These are phyloP conservation scores for Plasmodium berghei DNA, from an alignment of 169 alveolate genomes.

Conservation along the genomic window DNA sequence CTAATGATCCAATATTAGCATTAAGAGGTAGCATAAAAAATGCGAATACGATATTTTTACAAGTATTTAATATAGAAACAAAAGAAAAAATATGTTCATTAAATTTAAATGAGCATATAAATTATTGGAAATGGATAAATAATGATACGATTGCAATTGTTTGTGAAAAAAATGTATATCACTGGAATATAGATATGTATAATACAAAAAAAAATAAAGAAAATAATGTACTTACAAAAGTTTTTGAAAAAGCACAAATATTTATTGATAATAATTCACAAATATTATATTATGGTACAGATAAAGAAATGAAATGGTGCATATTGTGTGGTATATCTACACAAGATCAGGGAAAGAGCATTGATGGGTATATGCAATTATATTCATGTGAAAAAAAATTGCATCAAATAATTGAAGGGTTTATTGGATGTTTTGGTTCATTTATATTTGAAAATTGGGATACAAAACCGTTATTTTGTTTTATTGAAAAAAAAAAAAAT, in stretches of 20 bases:
- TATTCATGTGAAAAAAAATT: constrained; percentile 93
- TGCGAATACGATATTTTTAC: constrained; percentile 82
- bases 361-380: constrained; percentile 95
- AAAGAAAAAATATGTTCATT: constrained; percentile 94
- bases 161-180: constrained; percentile 93
- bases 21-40: constrained; percentile 91
- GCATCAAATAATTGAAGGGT: constrained; percentile 96
- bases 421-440: constrained; percentile 95
- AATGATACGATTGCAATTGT: constrained; percentile 93
- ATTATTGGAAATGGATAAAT: constrained; percentile 96
- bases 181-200: constrained; percentile 89
- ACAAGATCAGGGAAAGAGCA: constrained; percentile 90
- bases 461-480: constrained; percentile 88
- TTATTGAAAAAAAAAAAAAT: constrained; percentile 95
- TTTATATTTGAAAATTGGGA: constrained; percentile 87
- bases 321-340: constrained; percentile 94
- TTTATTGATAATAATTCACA: constrained; percentile 91
- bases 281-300: constrained; percentile 93
- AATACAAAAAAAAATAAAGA: constrained; percentile 79
- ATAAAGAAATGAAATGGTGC: constrained; percentile 94
- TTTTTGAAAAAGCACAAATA: constrained; percentile 92
- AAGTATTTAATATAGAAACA: constrained; percentile 94
- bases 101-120: constrained; percentile 92
- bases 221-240: constrained; percentile 84
- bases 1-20: constrained; percentile 94